Conservation (phyloP, 2,329 filamentous ascomycete species). For the Colletotrichum kahawae region DNA sequence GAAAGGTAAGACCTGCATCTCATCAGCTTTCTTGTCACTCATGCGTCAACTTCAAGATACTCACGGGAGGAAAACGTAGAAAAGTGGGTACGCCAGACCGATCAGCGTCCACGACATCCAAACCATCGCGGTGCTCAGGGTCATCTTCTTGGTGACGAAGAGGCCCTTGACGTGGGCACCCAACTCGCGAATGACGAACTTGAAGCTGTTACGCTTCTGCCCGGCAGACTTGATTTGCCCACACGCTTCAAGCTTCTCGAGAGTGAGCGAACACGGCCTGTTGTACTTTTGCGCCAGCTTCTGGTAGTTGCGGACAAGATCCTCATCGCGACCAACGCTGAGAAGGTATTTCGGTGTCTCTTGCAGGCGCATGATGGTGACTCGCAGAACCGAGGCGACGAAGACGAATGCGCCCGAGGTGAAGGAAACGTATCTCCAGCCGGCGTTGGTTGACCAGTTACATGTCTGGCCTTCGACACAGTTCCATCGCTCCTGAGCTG, state of each 20-base stretch:
- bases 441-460: constrained; percentile 48
- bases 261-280: constrained; percentile 42
- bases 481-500: constrained; percentile 45
- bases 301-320: constrained; percentile 49
- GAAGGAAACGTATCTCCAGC: constrained; percentile 56
- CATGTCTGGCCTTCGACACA: constrained; percentile 44
- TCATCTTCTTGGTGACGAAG: constrained; percentile 65
- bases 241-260: constrained; percentile 48
- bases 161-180: constrained; percentile 66
- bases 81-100: constrained; percentile 75
- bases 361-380: constrained; percentile 58
- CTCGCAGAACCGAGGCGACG: constrained; percentile 55
- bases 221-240: constrained; percentile 44
- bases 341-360: constrained; percentile 67
- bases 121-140: constrained; percentile 65
- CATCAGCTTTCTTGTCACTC: neutral
- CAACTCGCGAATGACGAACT: constrained; percentile 7
- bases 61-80: constrained; percentile 74
- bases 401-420: constrained; percentile 50
- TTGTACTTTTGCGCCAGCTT: constrained; percentile 42
- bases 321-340: constrained; percentile 53
- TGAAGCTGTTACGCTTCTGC: constrained; percentile 14
- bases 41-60: constrained; percentile 17
- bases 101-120: constrained; percentile 75
- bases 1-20: constrained; percentile 3